A percentile compares a stretch with the other conserved stretches of the same genome.
Evolutionary conservation across 352 stramenopile species (phyloP).

Genomic region (Phytophthora chlamydospora): DNA sequence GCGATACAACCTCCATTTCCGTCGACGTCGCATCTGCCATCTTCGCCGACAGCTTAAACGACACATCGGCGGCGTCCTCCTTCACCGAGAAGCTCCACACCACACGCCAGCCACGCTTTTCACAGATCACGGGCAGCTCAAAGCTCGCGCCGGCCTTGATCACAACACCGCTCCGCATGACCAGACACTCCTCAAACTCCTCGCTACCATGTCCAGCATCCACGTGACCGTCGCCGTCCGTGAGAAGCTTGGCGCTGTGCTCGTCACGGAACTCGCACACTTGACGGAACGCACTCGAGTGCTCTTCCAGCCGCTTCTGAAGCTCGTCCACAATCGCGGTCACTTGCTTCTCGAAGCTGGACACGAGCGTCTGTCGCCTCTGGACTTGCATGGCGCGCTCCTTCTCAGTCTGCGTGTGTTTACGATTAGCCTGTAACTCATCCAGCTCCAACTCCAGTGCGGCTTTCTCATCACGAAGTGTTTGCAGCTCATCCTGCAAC

Average conservation of each 20-base stretch:
- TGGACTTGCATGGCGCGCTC: constrained; percentile 43
- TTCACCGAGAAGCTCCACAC: constrained; percentile 84
- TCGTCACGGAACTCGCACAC: constrained; percentile 65
- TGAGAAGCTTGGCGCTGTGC: constrained; percentile 15
- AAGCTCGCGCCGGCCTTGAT: constrained; percentile 82
- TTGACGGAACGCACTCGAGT: constrained; percentile 64
- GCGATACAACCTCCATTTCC: constrained; percentile 42
- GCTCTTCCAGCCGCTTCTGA: constrained; percentile 58
- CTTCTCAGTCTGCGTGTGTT: constrained; percentile 47
- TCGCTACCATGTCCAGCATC: neutral
- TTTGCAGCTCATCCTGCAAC: constrained; percentile 40
- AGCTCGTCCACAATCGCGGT: constrained; percentile 49
- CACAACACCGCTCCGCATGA: constrained; percentile 78
- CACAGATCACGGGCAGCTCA: constrained; percentile 73
- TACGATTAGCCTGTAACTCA: constrained; percentile 38
- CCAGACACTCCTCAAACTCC: constrained; percentile 71
- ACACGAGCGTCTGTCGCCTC: constrained; percentile 47
- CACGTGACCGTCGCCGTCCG: too few relatives aligned
- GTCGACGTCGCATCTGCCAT: constrained; percentile 17
- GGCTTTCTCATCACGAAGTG: constrained; percentile 37
- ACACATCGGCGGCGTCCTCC: constrained; percentile 69
- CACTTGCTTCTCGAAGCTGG: constrained; percentile 48
- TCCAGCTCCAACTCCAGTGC: constrained; percentile 40
- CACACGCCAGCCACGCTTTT: constrained; percentile 63
- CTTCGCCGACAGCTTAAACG: constrained; percentile 49